Conservation (phyloP, 2,329 filamentous ascomycete genomes). For the Cercospora sp. region DNA sequence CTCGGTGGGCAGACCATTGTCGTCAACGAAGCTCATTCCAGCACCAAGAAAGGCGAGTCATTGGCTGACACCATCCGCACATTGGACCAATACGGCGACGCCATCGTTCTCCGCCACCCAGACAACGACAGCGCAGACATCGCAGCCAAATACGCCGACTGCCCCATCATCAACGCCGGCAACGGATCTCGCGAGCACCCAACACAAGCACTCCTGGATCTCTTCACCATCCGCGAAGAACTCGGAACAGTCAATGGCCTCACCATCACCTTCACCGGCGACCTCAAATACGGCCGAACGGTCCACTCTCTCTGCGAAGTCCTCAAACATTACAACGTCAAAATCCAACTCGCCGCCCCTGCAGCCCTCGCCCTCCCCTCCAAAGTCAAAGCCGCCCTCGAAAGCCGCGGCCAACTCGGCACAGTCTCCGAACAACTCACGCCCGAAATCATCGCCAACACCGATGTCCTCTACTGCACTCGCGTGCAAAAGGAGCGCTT, state of each 20-base stretch:
- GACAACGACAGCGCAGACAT: conserved; percentile 75
- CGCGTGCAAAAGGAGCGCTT: conserved; percentile 97
- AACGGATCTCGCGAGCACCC: conserved; percentile 96
- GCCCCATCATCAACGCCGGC: conserved; percentile 94
- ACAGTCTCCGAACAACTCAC: conserved; percentile 76
- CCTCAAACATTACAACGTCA: conserved; percentile 92
- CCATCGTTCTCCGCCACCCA: conserved; percentile 92
- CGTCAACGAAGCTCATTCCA: conserved; percentile 80
- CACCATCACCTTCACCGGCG: conserved; percentile 93
- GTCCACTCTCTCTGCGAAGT: conserved; percentile 95
- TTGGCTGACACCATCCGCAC: conserved; percentile 93
- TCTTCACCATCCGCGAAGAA: conserved; percentile 98
- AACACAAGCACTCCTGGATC: conserved; percentile 93
- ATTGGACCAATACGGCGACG: conserved; percentile 89
- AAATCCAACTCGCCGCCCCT: conserved; percentile 87
- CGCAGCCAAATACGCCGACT: conserved; percentile 81
- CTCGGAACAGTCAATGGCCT: conserved; percentile 91
- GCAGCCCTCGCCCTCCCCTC: conserved; percentile 73
- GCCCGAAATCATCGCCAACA: conserved; percentile 78
- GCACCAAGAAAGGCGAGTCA: conserved; percentile 89
- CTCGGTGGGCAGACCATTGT: conserved; percentile 84
- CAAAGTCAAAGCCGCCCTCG: conserved; percentile 70
- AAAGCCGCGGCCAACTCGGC: conserved; percentile 72
- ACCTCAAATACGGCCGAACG: conserved; percentile 87
- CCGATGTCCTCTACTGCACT: conserved; percentile 95